phyloP scores from a whole-genome alignment of 1,284 basidiomycete genomes.

The Bondarzewia mesenterica region DNA sequence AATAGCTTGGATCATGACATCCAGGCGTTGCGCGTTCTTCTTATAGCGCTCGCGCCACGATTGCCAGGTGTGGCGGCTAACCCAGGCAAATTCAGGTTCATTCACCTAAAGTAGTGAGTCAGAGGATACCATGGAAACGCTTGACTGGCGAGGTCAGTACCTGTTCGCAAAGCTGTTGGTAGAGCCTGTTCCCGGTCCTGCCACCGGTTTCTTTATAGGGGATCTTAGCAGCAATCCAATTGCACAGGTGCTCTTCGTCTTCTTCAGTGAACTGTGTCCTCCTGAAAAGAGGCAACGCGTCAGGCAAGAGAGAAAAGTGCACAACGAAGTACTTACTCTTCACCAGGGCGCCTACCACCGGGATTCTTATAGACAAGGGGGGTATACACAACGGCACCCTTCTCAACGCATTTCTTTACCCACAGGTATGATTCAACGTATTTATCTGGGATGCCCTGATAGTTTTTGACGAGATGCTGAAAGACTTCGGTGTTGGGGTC shows the following conservation, averaged over 20 bases:
- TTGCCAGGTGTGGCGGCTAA: constrained; percentile 77
- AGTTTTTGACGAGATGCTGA: constrained; percentile 57
- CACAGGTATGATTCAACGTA: constrained; percentile 72
- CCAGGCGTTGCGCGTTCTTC: constrained; percentile 63
- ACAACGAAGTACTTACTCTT: constrained; percentile 49
- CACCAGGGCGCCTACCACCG: constrained; percentile 68
- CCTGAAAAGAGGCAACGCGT: constrained; percentile 29
- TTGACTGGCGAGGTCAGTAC: constrained; percentile 21
- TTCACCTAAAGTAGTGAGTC: constrained; percentile 30
- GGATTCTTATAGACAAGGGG: constrained; percentile 74
- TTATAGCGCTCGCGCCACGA: constrained; percentile 83
- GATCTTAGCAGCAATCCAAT: constrained; percentile 72
- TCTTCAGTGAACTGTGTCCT: constrained; percentile 67
- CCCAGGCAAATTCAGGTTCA: constrained; percentile 70
- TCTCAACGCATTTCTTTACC: constrained; percentile 74
- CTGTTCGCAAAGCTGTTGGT: constrained; percentile 52
- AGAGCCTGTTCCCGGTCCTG: constrained; percentile 71
- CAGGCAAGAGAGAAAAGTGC: constrained; percentile 1
- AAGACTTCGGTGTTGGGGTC: constrained; percentile 70
- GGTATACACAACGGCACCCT: constrained; percentile 52
- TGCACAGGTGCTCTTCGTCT: constrained; percentile 62
- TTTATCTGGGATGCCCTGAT: constrained; percentile 57
- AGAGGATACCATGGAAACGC: constrained; percentile 2
- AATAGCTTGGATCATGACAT: constrained; percentile 50
- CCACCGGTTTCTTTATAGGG: constrained; percentile 74